Evolutionary conservation across 2,329 filamentous ascomycete genomes (phyloP).

Genomic region (Chaetomiaceae sp.): DNA sequence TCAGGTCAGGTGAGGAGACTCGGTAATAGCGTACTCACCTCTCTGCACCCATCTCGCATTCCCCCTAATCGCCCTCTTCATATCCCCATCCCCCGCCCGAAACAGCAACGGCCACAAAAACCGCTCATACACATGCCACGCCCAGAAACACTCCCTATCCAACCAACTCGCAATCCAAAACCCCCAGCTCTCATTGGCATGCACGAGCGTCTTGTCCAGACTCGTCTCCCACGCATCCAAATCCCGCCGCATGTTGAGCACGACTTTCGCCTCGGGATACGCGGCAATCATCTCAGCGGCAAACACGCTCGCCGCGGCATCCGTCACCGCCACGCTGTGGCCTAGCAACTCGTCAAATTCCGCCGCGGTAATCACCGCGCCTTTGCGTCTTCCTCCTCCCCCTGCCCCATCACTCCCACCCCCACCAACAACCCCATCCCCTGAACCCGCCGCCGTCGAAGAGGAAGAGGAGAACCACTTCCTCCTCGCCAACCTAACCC

Average conservation of each 20-base stretch:
- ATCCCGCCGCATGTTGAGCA: constrained; percentile 34
- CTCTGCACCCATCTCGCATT: constrained; percentile 29
- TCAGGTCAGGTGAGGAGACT: no score
- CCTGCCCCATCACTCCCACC: not conserved
- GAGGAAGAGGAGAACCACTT: constrained; percentile 9
- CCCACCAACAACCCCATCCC: no score
- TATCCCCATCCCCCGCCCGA: constrained; percentile 28
- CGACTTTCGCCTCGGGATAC: constrained; percentile 22
- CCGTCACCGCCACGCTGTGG: constrained; percentile 23
- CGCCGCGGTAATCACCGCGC: constrained; percentile 9
- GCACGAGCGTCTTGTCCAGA: constrained; percentile 26
- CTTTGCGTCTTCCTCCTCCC: not conserved
- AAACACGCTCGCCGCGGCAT: constrained; percentile 29
- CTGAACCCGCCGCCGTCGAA: no score
- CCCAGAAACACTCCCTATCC: constrained; percentile 31
- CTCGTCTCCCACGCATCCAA: constrained; percentile 38
- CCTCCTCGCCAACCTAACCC: constrained; percentile 16
- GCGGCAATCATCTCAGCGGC: constrained; percentile 41
- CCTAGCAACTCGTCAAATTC: constrained; percentile 25
- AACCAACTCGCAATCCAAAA: constrained; percentile 29
- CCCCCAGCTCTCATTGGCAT: constrained; percentile 26
- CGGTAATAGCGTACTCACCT: constrained; percentile 20
- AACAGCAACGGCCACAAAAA: constrained; percentile 31
- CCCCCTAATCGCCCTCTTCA: constrained; percentile 24
- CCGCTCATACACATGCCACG: constrained; percentile 30